These are phyloP conservation scores for Chloris gayana DNA, from an alignment of 176 grass and related monocot genomes.

Conservation along the genomic window DNA sequence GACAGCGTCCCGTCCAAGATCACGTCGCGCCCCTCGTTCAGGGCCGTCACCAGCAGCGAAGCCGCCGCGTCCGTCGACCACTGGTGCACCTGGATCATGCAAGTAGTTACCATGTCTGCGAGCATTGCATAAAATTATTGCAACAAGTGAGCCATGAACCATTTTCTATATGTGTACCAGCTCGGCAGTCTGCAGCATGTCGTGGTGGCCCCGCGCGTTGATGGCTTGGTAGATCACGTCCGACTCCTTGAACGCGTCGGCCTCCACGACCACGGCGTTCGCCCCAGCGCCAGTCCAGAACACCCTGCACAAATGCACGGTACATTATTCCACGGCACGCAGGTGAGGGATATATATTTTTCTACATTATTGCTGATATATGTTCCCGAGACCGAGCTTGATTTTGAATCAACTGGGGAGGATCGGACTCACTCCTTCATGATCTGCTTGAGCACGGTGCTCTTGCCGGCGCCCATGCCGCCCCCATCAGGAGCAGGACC, in stretches of 20 bases:
- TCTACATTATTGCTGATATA: no score
- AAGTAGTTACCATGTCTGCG: no score
- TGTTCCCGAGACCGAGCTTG: not conserved
- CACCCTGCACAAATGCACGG: constrained; percentile 36
- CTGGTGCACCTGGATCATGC: constrained; percentile 69
- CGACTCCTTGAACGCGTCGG: constrained; percentile 92
- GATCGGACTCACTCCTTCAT: constrained; percentile 64
- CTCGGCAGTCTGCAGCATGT: constrained; percentile 91
- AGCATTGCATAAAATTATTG: no score
- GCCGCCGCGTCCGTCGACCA: constrained; percentile 87
- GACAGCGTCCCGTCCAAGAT: constrained; percentile 97
- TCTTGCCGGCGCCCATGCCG: constrained; percentile 98
- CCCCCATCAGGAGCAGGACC: constrained; percentile 96
- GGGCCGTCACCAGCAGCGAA: constrained; percentile 94
- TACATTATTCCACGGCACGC: not conserved
- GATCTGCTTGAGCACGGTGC: constrained; percentile 87
- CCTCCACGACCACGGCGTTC: constrained; percentile 89
- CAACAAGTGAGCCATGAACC: no score
- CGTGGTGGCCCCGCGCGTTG: constrained; percentile 84
- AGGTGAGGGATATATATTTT: not conserved
- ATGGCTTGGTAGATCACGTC: constrained; percentile 89
- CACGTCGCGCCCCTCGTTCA: constrained; percentile 95
- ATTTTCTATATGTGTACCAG: no score
- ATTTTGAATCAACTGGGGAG: not conserved
- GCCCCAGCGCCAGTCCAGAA: constrained; percentile 75